Percentiles rank a stretch among this genome's conserved stretches.
Conservation (phyloP, 176 grass and related monocot genomes). For the Eremochloa ophiuroides region DNA sequence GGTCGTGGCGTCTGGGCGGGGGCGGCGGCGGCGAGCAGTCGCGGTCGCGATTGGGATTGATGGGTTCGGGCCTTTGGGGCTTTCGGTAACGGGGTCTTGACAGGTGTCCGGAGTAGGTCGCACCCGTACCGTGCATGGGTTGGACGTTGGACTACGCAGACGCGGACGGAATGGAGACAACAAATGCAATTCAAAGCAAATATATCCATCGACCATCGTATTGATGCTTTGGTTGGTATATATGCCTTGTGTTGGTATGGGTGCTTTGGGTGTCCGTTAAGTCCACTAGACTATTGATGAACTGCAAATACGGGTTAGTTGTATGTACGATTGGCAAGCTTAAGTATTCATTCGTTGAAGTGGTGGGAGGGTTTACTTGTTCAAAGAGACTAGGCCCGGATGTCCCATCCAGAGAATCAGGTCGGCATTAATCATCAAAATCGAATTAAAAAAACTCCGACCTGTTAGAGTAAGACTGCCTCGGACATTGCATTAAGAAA, state of each 20-base stretch:
- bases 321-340: neutral
- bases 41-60: neutral
- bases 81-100: neutral
- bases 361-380: neutral
- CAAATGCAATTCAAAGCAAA: neutral
- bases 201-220: no score
- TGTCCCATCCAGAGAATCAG: neutral
- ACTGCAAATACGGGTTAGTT: neutral
- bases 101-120: neutral
- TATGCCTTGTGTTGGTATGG: neutral
- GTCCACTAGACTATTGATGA: neutral
- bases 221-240: neutral
- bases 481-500: no score
- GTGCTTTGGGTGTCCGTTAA: neutral
- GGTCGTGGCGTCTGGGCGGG: constrained; percentile 9
- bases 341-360: neutral
- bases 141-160: neutral
- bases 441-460: no score
- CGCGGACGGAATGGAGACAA: neutral
- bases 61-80: neutral
- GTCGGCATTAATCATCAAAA: neutral
- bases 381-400: neutral
- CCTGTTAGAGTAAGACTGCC: no score
- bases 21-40: neutral
- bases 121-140: neutral